Evolutionary conservation across 257 asterid species (phyloP), one percentile per base, ranked within the genome.

Genomic region (Thymus quinquecostatus): DNA sequence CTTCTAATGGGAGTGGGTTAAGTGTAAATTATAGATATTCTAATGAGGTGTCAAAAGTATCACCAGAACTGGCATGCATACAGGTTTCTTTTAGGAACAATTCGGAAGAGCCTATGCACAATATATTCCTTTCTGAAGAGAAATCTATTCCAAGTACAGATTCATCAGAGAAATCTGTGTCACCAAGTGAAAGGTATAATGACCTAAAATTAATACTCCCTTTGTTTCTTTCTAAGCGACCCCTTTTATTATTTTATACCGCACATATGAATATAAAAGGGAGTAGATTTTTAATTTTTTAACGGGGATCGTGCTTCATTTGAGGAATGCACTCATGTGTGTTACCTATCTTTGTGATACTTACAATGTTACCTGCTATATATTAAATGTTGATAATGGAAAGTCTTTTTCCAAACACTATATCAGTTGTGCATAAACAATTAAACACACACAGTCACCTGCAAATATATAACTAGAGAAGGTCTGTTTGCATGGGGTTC

Each of bases 1-100:
- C 95, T 82, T 82, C 87, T 60, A 95, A 82, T 78, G 92, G 97
- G 70, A 88, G 86, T 66, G 98, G 97, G 64, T 83, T 95, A 82
- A 81, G 82, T 78, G 98, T 88, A 70, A 83, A 81, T 57, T 92
- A 89, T 77, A 74, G 64, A 64, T 95, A 86, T 87, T 82, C 83
- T 38, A 81, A 96, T 43, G 97, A 87, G 87, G 80, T 82, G 48
- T 95, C 99, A 38, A 86, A 78, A 78, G 58, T 83, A 72, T 87
- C 97, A 45, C 78, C 87, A 9, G 73, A 80, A 75, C 86, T 86
- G 64, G 81, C 89, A 57, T 91, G 97, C 72, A 75, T 95, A 68
- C 84, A 85, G 73, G 85, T 84, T 69, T 84, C 83, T 79, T 92
- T 92, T 69, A 81, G 71, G 76, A 95, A 89, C 81, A 68, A 74